Percentiles rank a stretch among this genome's conserved stretches.
Conservation (phyloP, 2,329 filamentous ascomycete species). For the Fusarium sp. region DNA sequence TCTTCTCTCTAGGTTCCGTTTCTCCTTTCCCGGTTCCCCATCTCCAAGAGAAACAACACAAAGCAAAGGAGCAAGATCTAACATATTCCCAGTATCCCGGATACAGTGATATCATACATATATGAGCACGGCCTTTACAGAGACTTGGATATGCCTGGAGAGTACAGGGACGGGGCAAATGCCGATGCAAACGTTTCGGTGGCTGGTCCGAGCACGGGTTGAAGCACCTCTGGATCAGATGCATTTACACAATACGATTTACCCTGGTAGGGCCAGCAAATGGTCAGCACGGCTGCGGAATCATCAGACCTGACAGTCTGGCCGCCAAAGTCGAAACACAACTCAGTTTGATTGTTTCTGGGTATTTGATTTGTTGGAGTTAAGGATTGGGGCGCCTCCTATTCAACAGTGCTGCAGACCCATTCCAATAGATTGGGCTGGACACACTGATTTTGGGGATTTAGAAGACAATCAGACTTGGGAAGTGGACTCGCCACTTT, state of each 20-base stretch:
- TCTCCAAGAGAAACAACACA: too few relatives aligned
- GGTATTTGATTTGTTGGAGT: slow-evolving; percentile 26
- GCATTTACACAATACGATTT: slow-evolving; percentile 19
- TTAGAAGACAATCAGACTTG: slow-evolving; percentile 27
- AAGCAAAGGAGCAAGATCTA: too few relatives aligned
- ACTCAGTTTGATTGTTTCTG: slow-evolving; percentile 20
- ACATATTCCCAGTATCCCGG: slow-evolving; percentile 63
- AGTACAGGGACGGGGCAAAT: slow-evolving; percentile 47
- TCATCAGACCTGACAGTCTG: slow-evolving; percentile 25
- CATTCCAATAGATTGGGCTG: slow-evolving; percentile 11
- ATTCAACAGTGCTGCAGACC: slow-evolving; percentile 28
- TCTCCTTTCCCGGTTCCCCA: too few relatives aligned
- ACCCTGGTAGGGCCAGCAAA: slow-evolving; percentile 22
- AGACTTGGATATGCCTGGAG: slow-evolving; percentile 58
- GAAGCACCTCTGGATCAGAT: slow-evolving; percentile 28
- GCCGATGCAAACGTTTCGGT: slow-evolving; percentile 22
- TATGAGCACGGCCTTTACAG: slow-evolving; percentile 77
- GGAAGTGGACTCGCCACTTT: slow-evolving; percentile 42
- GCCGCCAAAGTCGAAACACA: slow-evolving; percentile 21
- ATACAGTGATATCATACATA: slow-evolving; percentile 83
- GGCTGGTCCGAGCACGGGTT: slow-evolving; percentile 49
- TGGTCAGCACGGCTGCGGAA: slow-evolving; percentile 6
- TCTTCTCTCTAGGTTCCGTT: too few relatives aligned
- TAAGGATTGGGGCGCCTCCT: slow-evolving; percentile 27
- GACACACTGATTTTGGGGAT: slow-evolving; percentile 26